Conservation (phyloP, 163 green algal genomes). For the Coccomyxa subellipsoidea region DNA sequence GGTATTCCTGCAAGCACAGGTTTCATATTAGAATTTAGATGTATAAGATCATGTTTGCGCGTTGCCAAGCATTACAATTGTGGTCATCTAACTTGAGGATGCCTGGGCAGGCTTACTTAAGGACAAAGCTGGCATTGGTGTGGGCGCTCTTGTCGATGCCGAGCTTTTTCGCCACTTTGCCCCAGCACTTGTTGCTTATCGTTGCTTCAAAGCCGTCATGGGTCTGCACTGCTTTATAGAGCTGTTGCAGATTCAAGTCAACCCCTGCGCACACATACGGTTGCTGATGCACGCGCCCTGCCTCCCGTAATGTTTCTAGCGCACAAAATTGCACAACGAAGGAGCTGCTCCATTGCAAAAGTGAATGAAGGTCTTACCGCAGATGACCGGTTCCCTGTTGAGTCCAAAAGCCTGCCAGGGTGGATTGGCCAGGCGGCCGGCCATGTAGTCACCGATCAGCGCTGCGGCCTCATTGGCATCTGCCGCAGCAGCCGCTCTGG, state of each 20-base stretch:
- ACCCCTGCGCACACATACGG: background rate
- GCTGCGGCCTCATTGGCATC: background rate
- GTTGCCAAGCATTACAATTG: too few species aligned
- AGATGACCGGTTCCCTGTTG: background rate
- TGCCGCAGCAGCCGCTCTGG: background rate
- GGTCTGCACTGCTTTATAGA: background rate
- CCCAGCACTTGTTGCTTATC: background rate
- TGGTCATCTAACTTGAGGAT: too few species aligned
- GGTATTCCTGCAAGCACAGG: background rate
- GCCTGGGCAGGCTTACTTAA: background rate
- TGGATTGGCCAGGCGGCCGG: background rate
- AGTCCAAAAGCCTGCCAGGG: background rate
- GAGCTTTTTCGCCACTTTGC: background rate
- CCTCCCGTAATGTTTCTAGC: too few species aligned
- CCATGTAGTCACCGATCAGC: background rate
- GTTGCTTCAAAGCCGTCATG: background rate
- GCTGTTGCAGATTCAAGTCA: background rate
- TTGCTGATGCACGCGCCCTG: too few species aligned
- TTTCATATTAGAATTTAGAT: background rate
- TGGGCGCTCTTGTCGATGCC: background rate
- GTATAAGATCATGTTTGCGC: background rate
- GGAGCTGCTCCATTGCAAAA: too few species aligned
- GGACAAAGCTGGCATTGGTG: background rate
- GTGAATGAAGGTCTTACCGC: background rate
- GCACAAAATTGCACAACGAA: background rate